A percentile compares a stretch with the other conserved stretches of the same genome.
phyloP scores from a whole-genome alignment of 495 filamentous ascomycete genomes.

The Oidiodendron maius region DNA sequence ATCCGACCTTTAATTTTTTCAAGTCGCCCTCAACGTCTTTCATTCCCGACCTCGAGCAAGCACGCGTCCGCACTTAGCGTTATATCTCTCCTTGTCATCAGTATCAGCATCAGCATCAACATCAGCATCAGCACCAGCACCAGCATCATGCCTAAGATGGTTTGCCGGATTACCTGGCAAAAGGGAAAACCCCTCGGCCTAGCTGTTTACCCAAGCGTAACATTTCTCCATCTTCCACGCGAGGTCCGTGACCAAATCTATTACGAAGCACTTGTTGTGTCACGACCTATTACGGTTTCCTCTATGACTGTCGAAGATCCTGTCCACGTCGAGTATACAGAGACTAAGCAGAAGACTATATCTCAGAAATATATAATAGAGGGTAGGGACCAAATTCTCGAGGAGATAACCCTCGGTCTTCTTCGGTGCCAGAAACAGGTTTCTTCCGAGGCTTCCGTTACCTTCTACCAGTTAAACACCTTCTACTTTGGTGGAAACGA shows the following conservation, averaged over 20 bases:
- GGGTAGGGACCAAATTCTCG: not conserved
- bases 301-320: not conserved
- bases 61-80: too few relatives aligned
- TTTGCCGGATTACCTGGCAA: slow-evolving; percentile 3
- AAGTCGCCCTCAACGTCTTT: too few relatives aligned
- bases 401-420: not conserved
- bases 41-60: too few relatives aligned
- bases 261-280: not conserved
- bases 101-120: too few relatives aligned
- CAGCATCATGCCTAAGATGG: not conserved
- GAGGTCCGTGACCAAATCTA: slow-evolving; percentile 11
- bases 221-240: slow-evolving; percentile 3
- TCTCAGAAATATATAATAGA: not conserved
- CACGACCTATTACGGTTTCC: slow-evolving; percentile 4
- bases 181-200: slow-evolving; percentile 10
- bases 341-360: not conserved
- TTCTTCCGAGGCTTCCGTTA: slow-evolving; percentile 2
- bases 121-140: too few relatives aligned
- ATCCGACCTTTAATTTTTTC: too few relatives aligned
- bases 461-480: slow-evolving; percentile 3
- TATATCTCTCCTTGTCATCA: not conserved
- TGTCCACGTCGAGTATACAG: not conserved
- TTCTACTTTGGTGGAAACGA: slow-evolving; percentile 1
- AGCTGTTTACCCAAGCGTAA: not conserved
- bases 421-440: not conserved